Evolutionary conservation across 495 filamentous ascomycete genomes (phyloP), one percentile per base, ranked within the genome.

Genomic region (Hypoxylon perforatum): DNA sequence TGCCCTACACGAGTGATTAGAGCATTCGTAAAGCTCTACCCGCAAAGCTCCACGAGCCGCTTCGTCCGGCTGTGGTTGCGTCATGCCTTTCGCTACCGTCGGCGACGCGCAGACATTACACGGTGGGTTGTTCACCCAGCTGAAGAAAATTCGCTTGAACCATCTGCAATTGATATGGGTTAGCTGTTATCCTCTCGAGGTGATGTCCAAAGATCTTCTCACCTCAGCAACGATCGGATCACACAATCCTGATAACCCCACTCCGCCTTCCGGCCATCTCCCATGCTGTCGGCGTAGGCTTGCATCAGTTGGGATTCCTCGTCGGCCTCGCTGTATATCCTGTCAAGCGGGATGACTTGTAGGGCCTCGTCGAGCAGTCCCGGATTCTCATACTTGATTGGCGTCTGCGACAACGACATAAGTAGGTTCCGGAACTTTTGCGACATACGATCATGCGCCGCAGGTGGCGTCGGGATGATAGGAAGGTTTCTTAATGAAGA

Each of bases 211-310:
- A 58, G 50, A 8, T 58, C 25, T 38, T 73, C 81, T 45, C 76
- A 91, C 92, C 88, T 93, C 60, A 97, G 78, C 61, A 99, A 81
- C 61, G 95, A 91, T 69, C 90, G 88, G 67, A 99, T 90, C 28
- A 97, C 92, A 80, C 94, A 99, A 80, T 99, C 95, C 77, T 98
- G 96, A 72, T 97, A 97, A 12, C 93, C 94, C 96, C 96, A 99
- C 84, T 95, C 92, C 14, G 94, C 86, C 70, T 90, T 91, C 57
- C 85, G 83, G 19, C 86, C 87, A 48, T 89, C 85, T 2, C 90
- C 91, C 73, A 97, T 85, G 67, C 91, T 94, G 69, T 89, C 90
- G 9, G 95, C 94, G 74, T 94, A 86, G 0, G 93, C 95, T 67
- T 90, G 86, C 58, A 97, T 79, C 38, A 97, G 88, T 67, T 97